Evolutionary conservation across 176 grass and related monocot species (phyloP), one percentile per base, ranked within the genome.

Genomic region (Oryza australiensis): DNA sequence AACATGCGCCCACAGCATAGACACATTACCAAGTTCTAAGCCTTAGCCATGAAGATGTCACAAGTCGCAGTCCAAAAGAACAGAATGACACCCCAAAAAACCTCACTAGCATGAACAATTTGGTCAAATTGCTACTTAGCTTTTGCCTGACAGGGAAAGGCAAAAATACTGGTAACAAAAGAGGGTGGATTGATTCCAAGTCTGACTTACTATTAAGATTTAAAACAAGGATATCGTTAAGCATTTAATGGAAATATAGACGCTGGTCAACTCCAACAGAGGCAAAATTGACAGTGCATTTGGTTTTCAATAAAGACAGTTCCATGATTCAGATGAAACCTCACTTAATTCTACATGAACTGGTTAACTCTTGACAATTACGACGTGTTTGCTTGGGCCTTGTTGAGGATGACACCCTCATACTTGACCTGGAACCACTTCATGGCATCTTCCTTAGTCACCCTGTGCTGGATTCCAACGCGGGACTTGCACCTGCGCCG

Each of bases 341-440:
- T 41, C n/a, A 48, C 51, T 29, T 6, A 37, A 64, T 57, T 82
- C 76, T 72, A 46, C 64, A 68, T 13, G 16, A 41, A 77, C 34
- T 68, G 4, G 23, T 60, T 48, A 43, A 23, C 62, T 68, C 9
- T 8, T 0, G 5, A 68, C 46, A 48, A 27, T 69, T 63, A 84
- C 9, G 1, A 68, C 1, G 75, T 70, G 70, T 84, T 84, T 1
- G 70, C 49, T 48, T 92, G 90, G n/a, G 83, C n/a, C 75, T 92
- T 89, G 80, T 92, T 89, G 57, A 92, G 83, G 79, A 92, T 89
- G 57, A 92, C 86, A 67, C 90, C 90, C 86, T 92, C 90, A 1
- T 92, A 92, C 66, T 92, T 92, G 64, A 89, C 83, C 83, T 92
- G 86, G 70, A 92, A 92, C 90, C 90, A 92, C 90, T 92, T 92